phyloP scores from a whole-genome alignment of 805 yeast species.

The Kazachstania viticola region DNA sequence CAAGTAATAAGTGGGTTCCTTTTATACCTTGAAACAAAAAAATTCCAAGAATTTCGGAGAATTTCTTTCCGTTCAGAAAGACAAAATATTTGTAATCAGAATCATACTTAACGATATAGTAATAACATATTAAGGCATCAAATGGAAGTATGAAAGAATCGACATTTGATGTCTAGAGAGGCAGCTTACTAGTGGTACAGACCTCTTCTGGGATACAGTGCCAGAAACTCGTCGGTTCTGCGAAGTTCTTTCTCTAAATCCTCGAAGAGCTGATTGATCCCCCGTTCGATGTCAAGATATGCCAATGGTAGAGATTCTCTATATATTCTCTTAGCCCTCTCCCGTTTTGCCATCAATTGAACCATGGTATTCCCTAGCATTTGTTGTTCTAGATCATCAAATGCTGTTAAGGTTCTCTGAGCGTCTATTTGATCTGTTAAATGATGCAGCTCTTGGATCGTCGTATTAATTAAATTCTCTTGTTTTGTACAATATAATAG shows the following conservation, averaged over 20 bases:
- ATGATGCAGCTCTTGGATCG: slow-evolving; percentile 8
- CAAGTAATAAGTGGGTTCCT: too few relatives aligned
- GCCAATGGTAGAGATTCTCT: slow-evolving; percentile 7
- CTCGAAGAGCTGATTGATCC: slow-evolving; percentile 6
- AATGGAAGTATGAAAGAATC: too few relatives aligned
- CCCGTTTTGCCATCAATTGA: slow-evolving; percentile 9
- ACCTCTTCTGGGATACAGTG: slow-evolving; percentile 12
- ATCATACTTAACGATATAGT: too few relatives aligned
- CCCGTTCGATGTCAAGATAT: slow-evolving; percentile 7
- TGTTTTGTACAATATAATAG: slow-evolving; percentile 1
- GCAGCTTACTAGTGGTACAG: slow-evolving; percentile 14
- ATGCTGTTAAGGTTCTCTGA: slow-evolving; percentile 2
- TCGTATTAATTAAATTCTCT: slow-evolving; percentile 3
- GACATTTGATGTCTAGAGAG: too few relatives aligned
- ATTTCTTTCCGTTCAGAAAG: too few relatives aligned
- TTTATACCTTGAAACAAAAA: too few relatives aligned
- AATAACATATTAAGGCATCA: too few relatives aligned
- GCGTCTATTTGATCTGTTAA: slow-evolving; percentile 8
- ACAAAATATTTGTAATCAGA: too few relatives aligned
- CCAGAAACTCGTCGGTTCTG: slow-evolving; percentile 9
- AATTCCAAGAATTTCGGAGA: too few relatives aligned
- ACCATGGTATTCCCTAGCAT: slow-evolving; percentile 10
- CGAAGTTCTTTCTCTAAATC: slow-evolving; percentile 9
- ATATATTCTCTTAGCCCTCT: slow-evolving; percentile 13
- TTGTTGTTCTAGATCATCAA: neutral